Conservation (phyloP, 371 early-diverging fungal species). For the Choanephora cucurbitarum region DNA sequence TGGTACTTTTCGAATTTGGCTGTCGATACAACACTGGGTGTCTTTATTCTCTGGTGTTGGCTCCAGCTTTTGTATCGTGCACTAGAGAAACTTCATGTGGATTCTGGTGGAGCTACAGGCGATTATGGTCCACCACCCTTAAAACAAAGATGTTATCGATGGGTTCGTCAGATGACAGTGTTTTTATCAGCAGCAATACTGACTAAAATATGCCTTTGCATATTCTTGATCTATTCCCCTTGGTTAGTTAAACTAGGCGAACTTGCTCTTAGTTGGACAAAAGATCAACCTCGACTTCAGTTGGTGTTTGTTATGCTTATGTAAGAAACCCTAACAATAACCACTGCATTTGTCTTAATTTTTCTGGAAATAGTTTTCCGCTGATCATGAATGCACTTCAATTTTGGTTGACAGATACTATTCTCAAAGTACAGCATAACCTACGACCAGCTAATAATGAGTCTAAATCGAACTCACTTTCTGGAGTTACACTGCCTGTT, state of each 20-base stretch:
- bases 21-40: slow-evolving; percentile 65
- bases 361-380: slow-evolving; percentile 42
- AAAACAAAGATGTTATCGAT: slow-evolving; percentile 14
- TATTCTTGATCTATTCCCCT: slow-evolving; percentile 27
- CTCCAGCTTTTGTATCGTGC: slow-evolving; percentile 23
- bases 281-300: slow-evolving; percentile 28
- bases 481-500: slow-evolving; percentile 12
- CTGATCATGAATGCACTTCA: slow-evolving; percentile 66
- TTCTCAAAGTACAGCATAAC: slow-evolving; percentile 44
- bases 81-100: slow-evolving; percentile 16
- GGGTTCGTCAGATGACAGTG: slow-evolving; percentile 33
- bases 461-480: background rate
- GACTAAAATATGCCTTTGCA: slow-evolving; percentile 42
- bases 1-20: slow-evolving; percentile 68
- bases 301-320: slow-evolving; percentile 50
- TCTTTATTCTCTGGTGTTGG: slow-evolving; percentile 57
- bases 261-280: slow-evolving; percentile 31
- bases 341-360: background rate
- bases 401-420: slow-evolving; percentile 68
- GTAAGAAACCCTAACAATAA: slow-evolving; percentile 21
- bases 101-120: slow-evolving; percentile 10
- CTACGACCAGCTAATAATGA: background rate
- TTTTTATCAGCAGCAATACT: slow-evolving; percentile 33
- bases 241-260: slow-evolving; percentile 38
- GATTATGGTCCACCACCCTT: slow-evolving; percentile 33